Evolutionary conservation across 225 moss, liverwort and hornwort genomes (phyloP).

Genomic region (Straminergon stramineum): DNA sequence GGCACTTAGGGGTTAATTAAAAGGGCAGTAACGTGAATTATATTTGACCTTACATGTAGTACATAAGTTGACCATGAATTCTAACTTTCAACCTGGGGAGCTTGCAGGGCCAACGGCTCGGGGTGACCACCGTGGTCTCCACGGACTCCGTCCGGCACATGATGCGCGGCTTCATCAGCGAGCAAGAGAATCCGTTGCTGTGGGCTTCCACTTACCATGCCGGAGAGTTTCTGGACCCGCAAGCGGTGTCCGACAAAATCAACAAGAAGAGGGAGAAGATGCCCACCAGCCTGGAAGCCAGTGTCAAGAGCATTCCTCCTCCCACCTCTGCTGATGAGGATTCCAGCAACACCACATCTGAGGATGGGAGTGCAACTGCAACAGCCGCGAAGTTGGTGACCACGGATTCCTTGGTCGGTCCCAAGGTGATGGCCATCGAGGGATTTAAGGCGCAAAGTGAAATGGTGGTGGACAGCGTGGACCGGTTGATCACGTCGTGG

Average conservation of each 20-base stretch:
- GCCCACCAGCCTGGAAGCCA: conserved; percentile 23
- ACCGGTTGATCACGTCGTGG: conserved; percentile 82
- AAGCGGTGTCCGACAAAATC: conserved; percentile 57
- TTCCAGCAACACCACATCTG: not conserved
- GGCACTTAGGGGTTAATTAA: not conserved
- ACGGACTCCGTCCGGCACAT: conserved; percentile 98
- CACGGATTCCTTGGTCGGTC: conserved; percentile 46
- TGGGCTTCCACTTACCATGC: conserved; percentile 99
- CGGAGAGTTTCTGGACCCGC: conserved; percentile 77
- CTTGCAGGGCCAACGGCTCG: conserved; percentile 89
- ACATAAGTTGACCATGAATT: not conserved
- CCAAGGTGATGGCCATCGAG: conserved; percentile 84
- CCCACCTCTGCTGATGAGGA: not conserved
- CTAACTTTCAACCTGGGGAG: not conserved
- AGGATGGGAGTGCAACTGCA: not conserved
- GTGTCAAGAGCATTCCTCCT: not conserved
- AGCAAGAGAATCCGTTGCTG: conserved; percentile 72
- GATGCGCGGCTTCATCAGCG: conserved; percentile 94
- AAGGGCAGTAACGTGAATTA: not conserved
- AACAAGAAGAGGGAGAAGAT: conserved; percentile 57
- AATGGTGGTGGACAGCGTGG: conserved; percentile 94
- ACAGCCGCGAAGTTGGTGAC: not conserved
- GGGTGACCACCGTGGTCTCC: conserved; percentile 93
- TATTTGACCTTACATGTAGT: not conserved
- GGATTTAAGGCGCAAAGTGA: conserved; percentile 98